phyloP scores from a whole-genome alignment of 495 filamentous ascomycete species.

The Podospora comata region DNA sequence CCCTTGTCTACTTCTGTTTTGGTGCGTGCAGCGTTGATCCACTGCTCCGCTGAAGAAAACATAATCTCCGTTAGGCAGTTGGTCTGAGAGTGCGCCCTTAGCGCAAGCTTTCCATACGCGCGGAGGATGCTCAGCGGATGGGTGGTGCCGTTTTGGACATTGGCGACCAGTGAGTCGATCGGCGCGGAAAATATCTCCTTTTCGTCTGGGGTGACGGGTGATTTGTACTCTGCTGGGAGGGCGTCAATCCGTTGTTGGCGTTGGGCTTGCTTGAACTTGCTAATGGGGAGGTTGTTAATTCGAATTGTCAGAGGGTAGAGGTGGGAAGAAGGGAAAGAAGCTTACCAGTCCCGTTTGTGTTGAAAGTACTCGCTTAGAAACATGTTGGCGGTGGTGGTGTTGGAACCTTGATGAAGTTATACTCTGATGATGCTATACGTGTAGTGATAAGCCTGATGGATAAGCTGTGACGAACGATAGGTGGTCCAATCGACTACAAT shows the following conservation, averaged over 20 bases:
- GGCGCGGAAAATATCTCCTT: conserved; percentile 64
- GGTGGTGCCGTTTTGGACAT: conserved; percentile 66
- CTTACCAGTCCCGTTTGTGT: conserved; percentile 59
- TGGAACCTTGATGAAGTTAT: too few species aligned
- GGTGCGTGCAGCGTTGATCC: conserved; percentile 42
- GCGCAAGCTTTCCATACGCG: conserved; percentile 85
- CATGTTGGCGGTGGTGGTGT: conserved; percentile 34
- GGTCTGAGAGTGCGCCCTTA: conserved; percentile 80
- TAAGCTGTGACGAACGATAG: not conserved
- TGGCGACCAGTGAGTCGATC: conserved; percentile 72
- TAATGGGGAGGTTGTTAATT: conserved; percentile 35
- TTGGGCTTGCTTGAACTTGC: conserved; percentile 75
- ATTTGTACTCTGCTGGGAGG: conserved; percentile 64
- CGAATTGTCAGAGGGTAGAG: too few species aligned
- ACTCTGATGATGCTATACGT: not conserved
- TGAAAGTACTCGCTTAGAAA: conserved; percentile 58
- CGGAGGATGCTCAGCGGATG: conserved; percentile 71
- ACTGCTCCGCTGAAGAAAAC: conserved; percentile 74
- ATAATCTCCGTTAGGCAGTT: conserved; percentile 93
- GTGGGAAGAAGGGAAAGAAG: not conserved
- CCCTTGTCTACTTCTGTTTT: conserved; percentile 23
- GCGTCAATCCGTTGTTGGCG: conserved; percentile 64
- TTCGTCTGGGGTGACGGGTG: conserved; percentile 58
- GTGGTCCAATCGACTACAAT: not conserved
- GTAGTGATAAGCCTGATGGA: too few species aligned